These are phyloP conservation scores for Arthroderma uncinatum DNA, from an alignment of 2,329 filamentous ascomycete genomes.

Conservation along the genomic window DNA sequence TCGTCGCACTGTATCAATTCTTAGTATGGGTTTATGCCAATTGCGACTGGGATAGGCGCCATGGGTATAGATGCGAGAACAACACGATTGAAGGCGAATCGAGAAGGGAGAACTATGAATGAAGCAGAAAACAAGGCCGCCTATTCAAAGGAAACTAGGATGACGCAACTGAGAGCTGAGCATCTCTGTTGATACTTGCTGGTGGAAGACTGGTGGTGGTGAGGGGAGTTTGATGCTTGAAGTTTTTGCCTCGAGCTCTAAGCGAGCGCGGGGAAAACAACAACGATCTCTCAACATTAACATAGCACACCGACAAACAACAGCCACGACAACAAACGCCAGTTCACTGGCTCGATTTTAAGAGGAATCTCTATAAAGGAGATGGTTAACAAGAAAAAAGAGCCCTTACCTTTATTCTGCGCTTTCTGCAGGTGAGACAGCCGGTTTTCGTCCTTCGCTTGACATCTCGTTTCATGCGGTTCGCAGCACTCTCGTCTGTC, in stretches of 20 bases:
- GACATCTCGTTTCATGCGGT: constrained; percentile 57
- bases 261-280: constrained; percentile 13
- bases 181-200: background rate
- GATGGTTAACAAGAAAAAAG: background rate
- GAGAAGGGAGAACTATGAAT: background rate
- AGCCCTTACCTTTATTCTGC: constrained; percentile 58
- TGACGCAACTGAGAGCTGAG: background rate
- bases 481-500: constrained; percentile 43
- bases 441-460: constrained; percentile 64
- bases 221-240: constrained; percentile 5
- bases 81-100: background rate
- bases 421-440: constrained; percentile 54
- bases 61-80: constrained; percentile 9
- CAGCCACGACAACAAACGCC: background rate
- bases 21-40: background rate
- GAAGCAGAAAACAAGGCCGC: background rate
- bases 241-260: constrained; percentile 9
- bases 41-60: background rate
- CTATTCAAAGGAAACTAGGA: background rate
- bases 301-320: background rate
- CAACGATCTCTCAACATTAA: background rate
- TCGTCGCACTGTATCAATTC: constrained; percentile 69
- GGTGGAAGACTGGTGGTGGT: background rate
- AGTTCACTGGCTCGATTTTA: background rate
- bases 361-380: background rate